Base-by-base conservation (phyloP, 768 basidiomycete genomes). In the Phanerochaete sordida region DNA sequence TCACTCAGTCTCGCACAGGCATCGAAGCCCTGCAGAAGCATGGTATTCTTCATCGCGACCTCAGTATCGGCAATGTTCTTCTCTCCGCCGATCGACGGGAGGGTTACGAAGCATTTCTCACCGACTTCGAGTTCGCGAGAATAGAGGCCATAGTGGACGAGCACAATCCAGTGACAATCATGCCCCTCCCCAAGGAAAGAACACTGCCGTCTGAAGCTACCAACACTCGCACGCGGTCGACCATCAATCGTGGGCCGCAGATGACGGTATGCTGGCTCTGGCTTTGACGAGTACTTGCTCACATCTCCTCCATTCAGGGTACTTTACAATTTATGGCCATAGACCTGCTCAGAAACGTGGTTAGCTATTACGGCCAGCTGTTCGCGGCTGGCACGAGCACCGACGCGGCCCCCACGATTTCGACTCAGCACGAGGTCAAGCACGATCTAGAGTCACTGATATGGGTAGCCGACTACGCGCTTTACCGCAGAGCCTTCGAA, bases 51-150 rank as follows among this genome's bases (percentile, higher is more conserved):
- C 73, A 75, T 44, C 64, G 72, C 3, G 71, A 76, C 46, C 61
- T 75, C 51, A 76, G 71, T 59, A 68, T 69, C 28, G 73, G 74
- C 12, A 75, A 74, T 48, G 64, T 77, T 8, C 67, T 76, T 19
- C 70, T 76, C 2, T n/a, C 57, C 26, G 26, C 19, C 5, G 43
- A 62, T 63, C 1, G 44, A 19, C 16, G 59, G 58, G 19, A 56
- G 59, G 45, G 61, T 46, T 2, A 19, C 6, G 47, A 60, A 35
- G 73, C 72, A 1, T 75, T 71, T 39, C 21, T 75, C 49, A 73
- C 64, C 23, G 74, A 74, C 53, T 54, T 74, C 1, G 72, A 75
- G 27, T 67, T 63, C 60, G 70, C 69, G 46, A 64, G 52, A n/a
- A 35, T 35, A 6, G 33, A 35, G 33, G 33, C 33, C 33, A 35